These are phyloP conservation scores for Ascomycota sp. DNA, from an alignment of 2,329 filamentous ascomycete genomes.

Conservation along the genomic window DNA sequence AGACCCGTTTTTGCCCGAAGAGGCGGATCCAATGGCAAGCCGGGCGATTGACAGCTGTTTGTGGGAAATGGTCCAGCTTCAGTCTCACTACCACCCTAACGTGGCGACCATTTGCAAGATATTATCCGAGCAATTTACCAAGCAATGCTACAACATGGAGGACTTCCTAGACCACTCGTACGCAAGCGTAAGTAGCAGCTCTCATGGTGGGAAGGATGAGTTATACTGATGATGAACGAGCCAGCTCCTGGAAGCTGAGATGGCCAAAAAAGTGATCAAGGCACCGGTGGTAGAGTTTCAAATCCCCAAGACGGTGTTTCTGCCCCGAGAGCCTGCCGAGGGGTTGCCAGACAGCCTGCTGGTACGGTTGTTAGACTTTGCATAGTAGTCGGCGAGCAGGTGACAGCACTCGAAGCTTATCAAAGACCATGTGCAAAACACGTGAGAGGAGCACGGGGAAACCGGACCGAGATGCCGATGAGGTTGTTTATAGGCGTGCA, in stretches of 20 bases:
- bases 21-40: slow-evolving; percentile 67
- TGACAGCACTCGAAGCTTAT: background rate
- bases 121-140: slow-evolving; percentile 89
- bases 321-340: slow-evolving; percentile 24
- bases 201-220: background rate
- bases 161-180: slow-evolving; percentile 95
- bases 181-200: slow-evolving; percentile 35
- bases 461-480: no score
- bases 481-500: no score
- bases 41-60: slow-evolving; percentile 74
- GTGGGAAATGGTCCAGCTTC: slow-evolving; percentile 83
- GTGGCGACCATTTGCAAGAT: slow-evolving; percentile 86
- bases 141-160: slow-evolving; percentile 82
- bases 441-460: no score
- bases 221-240: background rate
- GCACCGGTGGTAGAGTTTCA: slow-evolving; percentile 77
- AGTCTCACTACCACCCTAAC: slow-evolving; percentile 89
- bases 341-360: slow-evolving; percentile 30
- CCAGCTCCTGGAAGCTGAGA: slow-evolving; percentile 63
- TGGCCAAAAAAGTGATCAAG: slow-evolving; percentile 66
- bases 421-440: no score
- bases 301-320: slow-evolving; percentile 69
- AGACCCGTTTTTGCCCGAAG: slow-evolving; percentile 58
- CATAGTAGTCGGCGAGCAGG: slow-evolving; percentile 1
- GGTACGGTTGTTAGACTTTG: slow-evolving; percentile 39